Percentiles rank a stretch among this genome's conserved stretches.
Evolutionary conservation across 257 asterid genomes (phyloP).

Genomic region (Solanum chiquidenum): DNA sequence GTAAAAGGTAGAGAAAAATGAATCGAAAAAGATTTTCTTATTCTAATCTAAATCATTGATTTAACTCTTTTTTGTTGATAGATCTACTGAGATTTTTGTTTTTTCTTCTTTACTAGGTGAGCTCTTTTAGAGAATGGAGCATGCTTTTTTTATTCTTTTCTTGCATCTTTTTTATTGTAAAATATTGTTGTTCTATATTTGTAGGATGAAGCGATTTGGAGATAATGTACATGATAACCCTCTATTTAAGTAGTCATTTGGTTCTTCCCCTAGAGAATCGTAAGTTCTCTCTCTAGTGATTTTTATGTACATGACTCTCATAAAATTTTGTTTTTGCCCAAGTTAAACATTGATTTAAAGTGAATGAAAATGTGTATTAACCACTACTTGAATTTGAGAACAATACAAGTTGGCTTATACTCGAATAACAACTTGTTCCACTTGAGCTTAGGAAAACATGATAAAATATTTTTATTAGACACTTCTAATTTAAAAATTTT

Average conservation of each 20-base stretch:
- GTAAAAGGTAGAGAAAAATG: background rate
- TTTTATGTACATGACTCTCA: background rate
- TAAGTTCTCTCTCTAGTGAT: slow-evolving; percentile 25
- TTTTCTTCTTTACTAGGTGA: background rate
- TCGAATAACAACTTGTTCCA: background rate
- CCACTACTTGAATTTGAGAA: background rate
- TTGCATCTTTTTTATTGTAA: background rate
- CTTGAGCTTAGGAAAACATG: background rate
- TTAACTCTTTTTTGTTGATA: background rate
- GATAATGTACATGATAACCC: slow-evolving; percentile 30
- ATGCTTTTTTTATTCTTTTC: background rate
- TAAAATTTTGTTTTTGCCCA: background rate
- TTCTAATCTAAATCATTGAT: too few relatives aligned
- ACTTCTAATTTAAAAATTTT: too few relatives aligned
- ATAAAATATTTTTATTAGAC: background rate
- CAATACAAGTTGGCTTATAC: background rate
- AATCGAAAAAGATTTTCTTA: too few relatives aligned
- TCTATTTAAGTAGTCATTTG: slow-evolving; percentile 58
- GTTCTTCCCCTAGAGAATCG: slow-evolving; percentile 66
- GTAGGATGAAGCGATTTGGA: slow-evolving; percentile 67
- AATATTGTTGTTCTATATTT: slow-evolving; percentile 5
- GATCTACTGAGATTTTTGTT: background rate
- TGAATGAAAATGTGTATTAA: background rate
- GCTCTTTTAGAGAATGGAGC: background rate
- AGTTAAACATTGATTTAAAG: background rate